Conservation (phyloP, 2,329 filamentous ascomycete species). For the Elsinoe necatrix region DNA sequence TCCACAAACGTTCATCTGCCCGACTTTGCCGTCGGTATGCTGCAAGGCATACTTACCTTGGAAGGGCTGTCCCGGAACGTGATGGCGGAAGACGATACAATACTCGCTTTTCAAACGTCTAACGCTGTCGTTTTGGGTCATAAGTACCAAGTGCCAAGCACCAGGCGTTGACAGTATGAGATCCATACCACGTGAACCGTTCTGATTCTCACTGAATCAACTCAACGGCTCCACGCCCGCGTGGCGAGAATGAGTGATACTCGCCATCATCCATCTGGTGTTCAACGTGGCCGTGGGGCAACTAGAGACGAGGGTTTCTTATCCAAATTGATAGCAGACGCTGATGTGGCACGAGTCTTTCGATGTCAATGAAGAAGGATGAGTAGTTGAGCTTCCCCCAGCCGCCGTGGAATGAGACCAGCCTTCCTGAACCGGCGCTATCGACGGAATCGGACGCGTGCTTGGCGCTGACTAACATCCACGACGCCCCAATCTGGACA, state of each 20-base stretch:
- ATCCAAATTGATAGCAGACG: neutral
- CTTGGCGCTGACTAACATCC: slow-evolving; percentile 10
- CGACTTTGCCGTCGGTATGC: neutral
- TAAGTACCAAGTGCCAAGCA: neutral
- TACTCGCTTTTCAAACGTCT: neutral
- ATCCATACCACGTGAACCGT: slow-evolving; percentile 2
- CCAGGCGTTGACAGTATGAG: neutral
- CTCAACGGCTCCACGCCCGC: neutral
- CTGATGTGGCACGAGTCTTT: no score
- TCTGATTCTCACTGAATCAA: slow-evolving; percentile 9
- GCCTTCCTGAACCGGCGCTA: neutral
- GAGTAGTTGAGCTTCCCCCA: neutral
- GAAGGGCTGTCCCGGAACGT: neutral
- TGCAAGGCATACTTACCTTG: neutral
- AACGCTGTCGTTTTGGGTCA: neutral
- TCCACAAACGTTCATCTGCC: neutral
- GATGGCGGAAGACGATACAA: neutral
- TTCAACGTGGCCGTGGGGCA: neutral
- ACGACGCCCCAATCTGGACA: no score
- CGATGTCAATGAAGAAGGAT: neutral
- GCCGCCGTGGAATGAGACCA: neutral
- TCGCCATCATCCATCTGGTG: neutral
- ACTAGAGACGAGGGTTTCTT: neutral
- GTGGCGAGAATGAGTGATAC: neutral
- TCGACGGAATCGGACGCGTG: neutral